Evolutionary conservation across 768 basidiomycete genomes (phyloP), one percentile per base, ranked within the genome.

Genomic region (Gloeophyllum trabeum): DNA sequence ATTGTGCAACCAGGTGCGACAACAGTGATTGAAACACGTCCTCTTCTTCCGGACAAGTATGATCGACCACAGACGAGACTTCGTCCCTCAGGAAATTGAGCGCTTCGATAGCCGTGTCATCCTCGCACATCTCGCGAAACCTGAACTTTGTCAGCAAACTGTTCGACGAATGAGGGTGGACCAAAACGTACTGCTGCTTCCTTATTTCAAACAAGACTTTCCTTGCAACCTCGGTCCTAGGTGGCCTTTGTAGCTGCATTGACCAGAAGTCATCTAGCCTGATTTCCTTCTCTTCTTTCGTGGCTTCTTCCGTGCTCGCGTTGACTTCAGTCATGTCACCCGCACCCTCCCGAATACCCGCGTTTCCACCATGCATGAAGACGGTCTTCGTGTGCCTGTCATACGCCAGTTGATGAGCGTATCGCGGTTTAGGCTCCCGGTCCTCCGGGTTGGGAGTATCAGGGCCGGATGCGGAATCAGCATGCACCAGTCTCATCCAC

Each of bases 51-150:
- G 68, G 51, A 48, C 81, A 70, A 43, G 60, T 63, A 48, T 86
- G 83, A 54, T 88, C 74, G 14, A 88, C 86, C 3, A 84, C 77
- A 1, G 68, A 67, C 0, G 76, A 76, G 6, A 90, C 81, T 39
- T 80, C 70, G 0, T 66, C 75, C 55, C 81, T 80, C 24, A 90
- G 61, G 60, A 86, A 89, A 12, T 64, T 69, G 30, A 90, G 66
- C 1, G 87, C 81, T 51, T 77, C 73, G 19, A 82, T 68, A 0
- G 75, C 64, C 1, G 76, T 58, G 13, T 59, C 65, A 35, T 76
- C 74, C 55, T 77, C 75, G 52, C 83, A 84, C 70, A 87, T 78
- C 53, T 90, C 86, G n/a, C 79, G 75, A 61, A 88, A 89, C 50
- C 86, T 89, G 49, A 6, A n/a, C 22, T n/a, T n/a, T n/a, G n/a